Percentiles rank a stretch among this genome's conserved stretches.
phyloP scores from a whole-genome alignment of 352 stramenopile genomes.

The Pythium folliculosum region DNA sequence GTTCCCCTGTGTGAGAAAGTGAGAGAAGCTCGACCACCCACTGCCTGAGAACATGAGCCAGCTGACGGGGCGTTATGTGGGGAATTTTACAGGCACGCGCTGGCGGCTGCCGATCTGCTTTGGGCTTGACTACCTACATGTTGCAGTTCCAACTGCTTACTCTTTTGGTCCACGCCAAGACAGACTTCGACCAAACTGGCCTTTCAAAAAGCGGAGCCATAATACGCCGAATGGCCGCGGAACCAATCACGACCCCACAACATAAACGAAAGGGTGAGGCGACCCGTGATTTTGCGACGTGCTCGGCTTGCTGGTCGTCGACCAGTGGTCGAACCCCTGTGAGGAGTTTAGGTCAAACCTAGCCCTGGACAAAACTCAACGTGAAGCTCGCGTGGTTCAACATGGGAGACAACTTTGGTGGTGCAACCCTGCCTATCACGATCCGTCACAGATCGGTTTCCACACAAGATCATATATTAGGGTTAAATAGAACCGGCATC shows the following conservation, averaged over 20 bases:
- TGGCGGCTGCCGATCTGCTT: background rate
- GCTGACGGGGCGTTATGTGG: background rate
- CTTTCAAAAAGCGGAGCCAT: conserved; percentile 10
- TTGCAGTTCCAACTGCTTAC: conserved; percentile 3
- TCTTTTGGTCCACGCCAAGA: background rate
- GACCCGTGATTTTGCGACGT: conserved; percentile 17
- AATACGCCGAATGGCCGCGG: conserved; percentile 7
- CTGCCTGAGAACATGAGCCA: background rate
- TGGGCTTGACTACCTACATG: background rate
- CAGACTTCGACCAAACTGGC: background rate
- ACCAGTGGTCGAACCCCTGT: conserved; percentile 4
- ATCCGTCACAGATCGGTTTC: conserved; percentile 20
- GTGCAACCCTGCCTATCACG: conserved; percentile 21
- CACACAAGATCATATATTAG: background rate
- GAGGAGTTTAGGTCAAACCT: conserved; percentile 4
- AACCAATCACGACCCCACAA: conserved; percentile 19
- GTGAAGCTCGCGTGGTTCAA: conserved; percentile 28
- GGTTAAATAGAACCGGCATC: background rate
- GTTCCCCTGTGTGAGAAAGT: conserved; percentile 4
- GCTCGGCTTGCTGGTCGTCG: conserved; percentile 19
- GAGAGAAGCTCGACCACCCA: background rate
- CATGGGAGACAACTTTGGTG: conserved; percentile 19
- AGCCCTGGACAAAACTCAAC: conserved; percentile 32
- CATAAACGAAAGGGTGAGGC: conserved; percentile 13
- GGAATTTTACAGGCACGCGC: conserved; percentile 3